These are phyloP conservation scores for Chaetomium globosum DNA, from an alignment of 2,329 filamentous ascomycete species.

Conservation along the genomic window DNA sequence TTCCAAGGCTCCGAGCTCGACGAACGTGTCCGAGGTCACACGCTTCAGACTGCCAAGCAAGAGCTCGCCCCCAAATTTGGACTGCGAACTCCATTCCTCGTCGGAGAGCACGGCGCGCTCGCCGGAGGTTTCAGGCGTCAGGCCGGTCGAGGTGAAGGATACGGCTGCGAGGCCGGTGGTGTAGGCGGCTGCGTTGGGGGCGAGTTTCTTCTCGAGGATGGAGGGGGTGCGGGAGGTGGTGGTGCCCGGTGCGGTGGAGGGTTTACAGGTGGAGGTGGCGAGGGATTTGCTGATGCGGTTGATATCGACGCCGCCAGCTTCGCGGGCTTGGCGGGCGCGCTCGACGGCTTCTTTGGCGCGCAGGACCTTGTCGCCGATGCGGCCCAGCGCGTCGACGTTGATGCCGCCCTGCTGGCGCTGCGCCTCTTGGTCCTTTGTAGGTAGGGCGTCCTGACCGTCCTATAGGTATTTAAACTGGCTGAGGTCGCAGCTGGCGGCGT, in stretches of 20 bases:
- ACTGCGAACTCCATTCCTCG: slow-evolving; percentile 72
- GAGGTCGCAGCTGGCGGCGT: slow-evolving; percentile 77
- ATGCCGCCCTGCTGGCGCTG: slow-evolving; percentile 69
- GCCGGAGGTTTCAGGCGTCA: slow-evolving; percentile 87
- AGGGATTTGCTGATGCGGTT: slow-evolving; percentile 54
- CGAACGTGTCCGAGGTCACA: too few species aligned
- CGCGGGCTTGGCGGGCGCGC: slow-evolving; percentile 75
- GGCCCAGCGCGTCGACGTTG: slow-evolving; percentile 78
- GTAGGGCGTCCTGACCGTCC: slow-evolving; percentile 71
- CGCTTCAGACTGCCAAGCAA: too few species aligned
- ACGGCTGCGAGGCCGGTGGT: slow-evolving; percentile 90
- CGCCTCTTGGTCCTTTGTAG: slow-evolving; percentile 70
- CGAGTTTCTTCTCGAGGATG: slow-evolving; percentile 61
- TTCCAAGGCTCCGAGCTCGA: too few species aligned
- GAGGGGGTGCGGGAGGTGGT: slow-evolving; percentile 42
- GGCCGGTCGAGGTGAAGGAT: slow-evolving; percentile 90
- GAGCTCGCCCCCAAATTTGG: too few species aligned
- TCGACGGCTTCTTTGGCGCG: slow-evolving; percentile 94
- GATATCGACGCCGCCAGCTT: slow-evolving; percentile 57
- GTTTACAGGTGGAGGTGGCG: slow-evolving; percentile 7
- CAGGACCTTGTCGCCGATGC: slow-evolving; percentile 77
- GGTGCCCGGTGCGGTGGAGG: slow-evolving; percentile 18
- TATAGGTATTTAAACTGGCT: slow-evolving; percentile 87
- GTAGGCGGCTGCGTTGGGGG: slow-evolving; percentile 85
- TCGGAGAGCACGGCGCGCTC: slow-evolving; percentile 85